phyloP scores from a whole-genome alignment of 179 eudicot species.

The Camellia oleifera region DNA sequence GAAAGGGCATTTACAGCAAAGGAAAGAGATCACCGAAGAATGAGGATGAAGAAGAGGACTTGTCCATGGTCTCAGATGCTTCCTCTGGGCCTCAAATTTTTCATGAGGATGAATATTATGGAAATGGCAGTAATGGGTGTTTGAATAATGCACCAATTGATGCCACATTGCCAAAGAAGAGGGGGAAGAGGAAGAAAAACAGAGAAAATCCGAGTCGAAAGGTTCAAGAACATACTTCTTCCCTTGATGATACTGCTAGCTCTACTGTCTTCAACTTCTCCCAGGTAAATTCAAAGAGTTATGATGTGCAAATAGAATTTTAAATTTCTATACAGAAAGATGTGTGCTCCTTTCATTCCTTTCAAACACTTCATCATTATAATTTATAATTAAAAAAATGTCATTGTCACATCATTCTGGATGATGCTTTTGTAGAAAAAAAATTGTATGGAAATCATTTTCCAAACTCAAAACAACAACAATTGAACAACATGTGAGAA shows the following conservation, averaged over 20 bases:
- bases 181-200: slow-evolving; percentile 19
- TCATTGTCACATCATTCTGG: too few species aligned
- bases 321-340: too few species aligned
- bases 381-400: too few species aligned
- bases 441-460: too few species aligned
- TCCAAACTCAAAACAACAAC: too few species aligned
- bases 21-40: background rate
- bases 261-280: slow-evolving; percentile 49
- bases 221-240: slow-evolving; percentile 28
- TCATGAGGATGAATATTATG: slow-evolving; percentile 28
- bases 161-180: slow-evolving; percentile 21
- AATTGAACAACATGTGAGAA: too few species aligned
- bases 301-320: too few species aligned
- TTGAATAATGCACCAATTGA: slow-evolving; percentile 2
- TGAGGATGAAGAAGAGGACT: slow-evolving; percentile 41
- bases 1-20: slow-evolving; percentile 1
- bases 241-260: slow-evolving; percentile 86
- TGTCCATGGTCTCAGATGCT: slow-evolving; percentile 86
- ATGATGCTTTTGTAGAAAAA: too few species aligned
- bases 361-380: too few species aligned
- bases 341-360: too few species aligned
- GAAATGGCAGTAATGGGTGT: slow-evolving; percentile 13
- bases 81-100: slow-evolving; percentile 76
- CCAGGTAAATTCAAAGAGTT: slow-evolving; percentile 25
- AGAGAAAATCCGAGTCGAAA: slow-evolving; percentile 9